Evolutionary conservation across 1,284 basidiomycete species (phyloP).

Genomic region (Cutaneotrichosporon sp.): DNA sequence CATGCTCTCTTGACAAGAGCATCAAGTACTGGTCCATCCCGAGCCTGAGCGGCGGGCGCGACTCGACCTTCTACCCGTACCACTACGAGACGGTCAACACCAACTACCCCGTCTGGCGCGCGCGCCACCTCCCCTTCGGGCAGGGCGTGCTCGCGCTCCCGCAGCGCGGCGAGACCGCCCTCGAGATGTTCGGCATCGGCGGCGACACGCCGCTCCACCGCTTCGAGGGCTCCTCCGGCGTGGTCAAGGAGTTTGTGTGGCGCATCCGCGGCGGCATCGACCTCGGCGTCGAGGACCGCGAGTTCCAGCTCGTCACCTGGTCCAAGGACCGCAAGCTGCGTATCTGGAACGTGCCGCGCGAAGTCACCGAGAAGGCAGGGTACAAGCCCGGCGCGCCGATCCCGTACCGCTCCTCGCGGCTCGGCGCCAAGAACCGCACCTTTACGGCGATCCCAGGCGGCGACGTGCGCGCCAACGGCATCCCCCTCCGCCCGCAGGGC

Average conservation of each 20-base stretch:
- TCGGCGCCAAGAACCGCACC: constrained; percentile 51
- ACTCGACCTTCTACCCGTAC: constrained; percentile 15
- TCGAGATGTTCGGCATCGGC: constrained; percentile 74
- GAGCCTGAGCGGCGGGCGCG: constrained; percentile 28
- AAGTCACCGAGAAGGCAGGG: constrained; percentile 57
- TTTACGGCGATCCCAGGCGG: constrained; percentile 37
- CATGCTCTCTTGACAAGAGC: constrained; percentile 87
- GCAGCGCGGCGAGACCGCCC: constrained; percentile 78
- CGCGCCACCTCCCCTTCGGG: constrained; percentile 89
- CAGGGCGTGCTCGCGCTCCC: constrained; percentile 84
- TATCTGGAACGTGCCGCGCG: constrained; percentile 82
- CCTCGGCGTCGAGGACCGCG: constrained; percentile 61
- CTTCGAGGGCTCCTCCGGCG: constrained; percentile 87
- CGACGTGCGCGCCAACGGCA: background rate
- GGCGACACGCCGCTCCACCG: constrained; percentile 58
- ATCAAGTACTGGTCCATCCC: constrained; percentile 78
- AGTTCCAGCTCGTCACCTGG: constrained; percentile 96
- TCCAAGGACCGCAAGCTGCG: constrained; percentile 89
- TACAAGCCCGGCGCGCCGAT: constrained; percentile 58
- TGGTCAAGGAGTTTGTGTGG: constrained; percentile 99
- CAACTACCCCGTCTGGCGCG: constrained; percentile 89
- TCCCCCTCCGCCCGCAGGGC: background rate
- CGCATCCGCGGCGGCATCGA: constrained; percentile 62
- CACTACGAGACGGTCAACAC: constrained; percentile 68
- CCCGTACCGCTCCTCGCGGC: constrained; percentile 57